Evolutionary conservation across 495 filamentous ascomycete genomes (phyloP).

Genomic region (Friedmanniomyces simplex): DNA sequence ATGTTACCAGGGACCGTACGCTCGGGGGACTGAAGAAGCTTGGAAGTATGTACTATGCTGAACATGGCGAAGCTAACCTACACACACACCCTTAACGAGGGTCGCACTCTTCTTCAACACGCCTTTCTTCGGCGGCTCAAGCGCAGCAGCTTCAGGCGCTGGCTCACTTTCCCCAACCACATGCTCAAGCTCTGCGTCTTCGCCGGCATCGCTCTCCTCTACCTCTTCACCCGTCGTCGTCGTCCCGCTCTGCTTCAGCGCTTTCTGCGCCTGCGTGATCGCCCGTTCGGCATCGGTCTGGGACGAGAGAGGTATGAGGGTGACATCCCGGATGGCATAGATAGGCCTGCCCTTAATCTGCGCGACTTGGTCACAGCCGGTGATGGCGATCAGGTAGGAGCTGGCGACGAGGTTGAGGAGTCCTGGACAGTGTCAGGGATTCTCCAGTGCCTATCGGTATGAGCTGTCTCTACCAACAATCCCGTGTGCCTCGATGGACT

Average conservation of each 20-base stretch:
- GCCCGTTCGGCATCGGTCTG: slow-evolving; percentile 60
- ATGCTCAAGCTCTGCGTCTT: slow-evolving; percentile 28
- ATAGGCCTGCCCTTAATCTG: slow-evolving; percentile 70
- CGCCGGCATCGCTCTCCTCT: slow-evolving; percentile 33
- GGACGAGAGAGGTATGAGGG: slow-evolving; percentile 74
- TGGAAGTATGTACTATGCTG: too few species aligned
- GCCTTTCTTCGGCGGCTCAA: background rate
- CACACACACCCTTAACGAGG: slow-evolving; percentile 2
- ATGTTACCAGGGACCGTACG: too few species aligned
- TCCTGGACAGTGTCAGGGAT: slow-evolving; percentile 48
- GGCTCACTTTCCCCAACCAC: background rate
- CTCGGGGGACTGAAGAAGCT: too few species aligned
- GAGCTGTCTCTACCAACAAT: slow-evolving; percentile 57
- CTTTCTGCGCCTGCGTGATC: slow-evolving; percentile 51
- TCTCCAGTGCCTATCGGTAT: background rate
- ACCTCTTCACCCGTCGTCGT: slow-evolving; percentile 29
- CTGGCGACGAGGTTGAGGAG: slow-evolving; percentile 44
- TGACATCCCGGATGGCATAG: slow-evolving; percentile 76
- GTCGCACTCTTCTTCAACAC: background rate
- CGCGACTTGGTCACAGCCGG: slow-evolving; percentile 75
- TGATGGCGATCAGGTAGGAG: slow-evolving; percentile 77
- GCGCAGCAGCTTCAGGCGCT: slow-evolving; percentile 2
- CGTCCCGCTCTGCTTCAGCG: slow-evolving; percentile 35
- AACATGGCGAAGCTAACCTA: too few species aligned
- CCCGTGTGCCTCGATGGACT: slow-evolving; percentile 64